Base-by-base conservation (phyloP, 192 early-diverging fungal species). In the Kickxella alabastrina region DNA sequence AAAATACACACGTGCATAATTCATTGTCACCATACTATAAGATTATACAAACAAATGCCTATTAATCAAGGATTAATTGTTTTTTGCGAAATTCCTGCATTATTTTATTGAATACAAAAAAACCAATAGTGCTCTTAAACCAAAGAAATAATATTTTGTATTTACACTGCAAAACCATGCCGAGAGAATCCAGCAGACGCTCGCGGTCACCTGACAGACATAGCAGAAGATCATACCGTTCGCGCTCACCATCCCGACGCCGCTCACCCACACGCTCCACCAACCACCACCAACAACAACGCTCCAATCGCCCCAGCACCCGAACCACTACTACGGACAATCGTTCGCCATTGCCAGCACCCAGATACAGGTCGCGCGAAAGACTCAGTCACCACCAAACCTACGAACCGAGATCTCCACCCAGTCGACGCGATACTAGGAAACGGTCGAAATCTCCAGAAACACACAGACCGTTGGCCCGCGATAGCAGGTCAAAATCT, bases 161-260 rank as follows among this genome's bases (percentile, higher is more conserved):
- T 25, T 43, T 24, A 43, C 24, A 10, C 10, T 32, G 31, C 31
- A 8, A 32, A 32, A 32, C 31, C 12, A 69, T 69, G 66, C 54
- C 59, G 28, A 41, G 61, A 22, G 52, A 56, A 17, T 54, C 45
- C 35, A 52, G 25, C n/a, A 53, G 56, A 48, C 61, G 52, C 10
- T 54, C 61, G 10, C 53, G 50, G 13, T 71, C 68, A n/a, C 68
- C 68, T 6, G 53, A 49, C 36, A 32, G 67, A 32, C 55, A 54
- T 23, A 27, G 43, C 12, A 10, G 26, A 15, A 5, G 13, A 1
- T 27, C 23, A 15, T 27, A 42, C 21, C 40, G 40, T 42, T 42
- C 40, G 21, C 15, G 40, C 4, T 42, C 40, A 10, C 40, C 21
- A 6, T 29, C 26, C 23, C 14, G 9, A 24, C 21, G 14, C 3